A percentile compares a stretch with the other conserved stretches of the same genome.
Evolutionary conservation across 2,329 filamentous ascomycete species (phyloP).

Genomic region (Calonectria naviculata): DNA sequence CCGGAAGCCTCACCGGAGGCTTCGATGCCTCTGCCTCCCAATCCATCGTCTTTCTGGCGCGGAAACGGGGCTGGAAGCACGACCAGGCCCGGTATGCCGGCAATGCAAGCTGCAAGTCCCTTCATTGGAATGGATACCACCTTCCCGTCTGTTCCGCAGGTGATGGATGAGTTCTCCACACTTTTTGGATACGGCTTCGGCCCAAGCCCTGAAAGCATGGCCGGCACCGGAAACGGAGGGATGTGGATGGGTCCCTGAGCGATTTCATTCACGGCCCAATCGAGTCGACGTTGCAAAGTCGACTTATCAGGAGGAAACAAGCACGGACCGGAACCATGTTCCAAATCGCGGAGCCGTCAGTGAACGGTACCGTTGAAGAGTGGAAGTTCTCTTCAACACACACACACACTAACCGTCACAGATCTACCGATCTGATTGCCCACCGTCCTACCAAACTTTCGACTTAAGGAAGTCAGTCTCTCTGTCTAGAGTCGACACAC

Average conservation of each 20-base stretch:
- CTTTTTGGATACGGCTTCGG: conserved; percentile 46
- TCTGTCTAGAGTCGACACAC: background rate
- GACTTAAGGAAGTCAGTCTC: background rate
- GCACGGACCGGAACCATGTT: background rate
- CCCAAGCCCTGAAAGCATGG: conserved; percentile 43
- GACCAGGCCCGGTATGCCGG: conserved; percentile 37
- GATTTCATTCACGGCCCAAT: background rate
- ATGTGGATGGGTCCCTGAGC: conserved; percentile 44
- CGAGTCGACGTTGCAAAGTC: conserved; percentile 4
- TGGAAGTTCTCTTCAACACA: background rate
- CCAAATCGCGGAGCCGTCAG: background rate
- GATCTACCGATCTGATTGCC: background rate
- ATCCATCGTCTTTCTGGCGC: conserved; percentile 36
- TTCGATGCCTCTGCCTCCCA: conserved; percentile 35
- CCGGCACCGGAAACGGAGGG: conserved; percentile 34
- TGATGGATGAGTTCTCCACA: conserved; percentile 50
- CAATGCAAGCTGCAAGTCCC: conserved; percentile 44
- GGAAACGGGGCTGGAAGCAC: conserved; percentile 31
- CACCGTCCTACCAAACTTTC: background rate
- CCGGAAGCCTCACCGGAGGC: conserved; percentile 38
- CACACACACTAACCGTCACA: background rate
- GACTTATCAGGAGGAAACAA: conserved; percentile 15
- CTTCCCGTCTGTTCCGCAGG: conserved; percentile 52
- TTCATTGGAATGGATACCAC: conserved; percentile 51
- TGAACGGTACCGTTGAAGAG: background rate